These are phyloP conservation scores for Leptographium radiaticola DNA, from an alignment of 2,329 filamentous ascomycete species.

Conservation along the genomic window DNA sequence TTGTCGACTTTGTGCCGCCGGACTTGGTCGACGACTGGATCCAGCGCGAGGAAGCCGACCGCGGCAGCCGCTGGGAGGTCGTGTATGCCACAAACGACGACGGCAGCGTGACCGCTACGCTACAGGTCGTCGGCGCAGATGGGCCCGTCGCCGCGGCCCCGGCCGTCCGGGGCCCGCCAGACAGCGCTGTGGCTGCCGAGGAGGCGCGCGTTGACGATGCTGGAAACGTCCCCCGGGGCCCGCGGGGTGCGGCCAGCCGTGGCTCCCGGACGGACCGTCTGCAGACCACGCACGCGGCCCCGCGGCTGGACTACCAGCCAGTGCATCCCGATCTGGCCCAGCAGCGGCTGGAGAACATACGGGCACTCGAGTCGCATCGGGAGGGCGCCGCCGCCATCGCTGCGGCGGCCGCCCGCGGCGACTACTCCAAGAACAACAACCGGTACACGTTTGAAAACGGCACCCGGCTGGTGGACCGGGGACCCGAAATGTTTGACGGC, in stretches of 20 bases:
- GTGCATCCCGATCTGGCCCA: slow-evolving; percentile 52
- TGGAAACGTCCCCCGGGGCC: slow-evolving; percentile 22
- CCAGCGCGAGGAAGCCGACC: slow-evolving; percentile 43
- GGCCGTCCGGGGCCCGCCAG: slow-evolving; percentile 8
- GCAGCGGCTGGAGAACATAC: slow-evolving; percentile 47
- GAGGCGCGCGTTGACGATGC: slow-evolving; percentile 14
- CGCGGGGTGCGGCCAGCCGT: not conserved
- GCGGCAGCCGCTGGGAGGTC: slow-evolving; percentile 51
- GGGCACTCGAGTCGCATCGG: slow-evolving; percentile 10
- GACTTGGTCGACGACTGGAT: slow-evolving; percentile 65
- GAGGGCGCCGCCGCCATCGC: not conserved
- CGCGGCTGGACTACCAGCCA: slow-evolving; percentile 35
- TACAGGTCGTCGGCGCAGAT: slow-evolving; percentile 32
- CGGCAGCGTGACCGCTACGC: slow-evolving; percentile 36
- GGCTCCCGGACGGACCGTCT: slow-evolving; percentile 1
- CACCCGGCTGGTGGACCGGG: slow-evolving; percentile 55
- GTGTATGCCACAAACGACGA: slow-evolving; percentile 48
- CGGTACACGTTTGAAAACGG: slow-evolving; percentile 61
- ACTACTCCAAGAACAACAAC: slow-evolving; percentile 40
- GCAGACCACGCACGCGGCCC: slow-evolving; percentile 25
- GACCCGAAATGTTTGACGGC: slow-evolving; percentile 55
- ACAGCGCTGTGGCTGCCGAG: slow-evolving; percentile 1
- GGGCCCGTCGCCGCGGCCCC: slow-evolving; percentile 12
- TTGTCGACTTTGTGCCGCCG: slow-evolving; percentile 79
- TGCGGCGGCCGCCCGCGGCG: not conserved